A percentile compares a stretch with the other conserved stretches of the same genome.
phyloP scores from a whole-genome alignment of 164 flowering plant genomes.

The Kalanchoe fedtschenkoi region DNA sequence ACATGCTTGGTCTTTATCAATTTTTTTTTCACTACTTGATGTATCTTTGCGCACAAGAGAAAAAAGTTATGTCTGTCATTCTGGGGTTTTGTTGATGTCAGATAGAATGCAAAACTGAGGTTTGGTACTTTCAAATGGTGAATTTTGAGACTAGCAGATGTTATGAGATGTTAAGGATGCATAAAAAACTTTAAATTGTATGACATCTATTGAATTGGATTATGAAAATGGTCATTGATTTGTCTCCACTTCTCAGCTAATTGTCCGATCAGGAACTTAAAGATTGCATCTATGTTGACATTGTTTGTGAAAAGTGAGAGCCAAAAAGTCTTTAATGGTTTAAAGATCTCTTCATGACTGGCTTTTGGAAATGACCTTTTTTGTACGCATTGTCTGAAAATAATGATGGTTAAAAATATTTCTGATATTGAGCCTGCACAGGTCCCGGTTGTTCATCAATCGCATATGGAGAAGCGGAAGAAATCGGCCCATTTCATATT shows the following conservation, averaged over 20 bases:
- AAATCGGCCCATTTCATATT: conserved; percentile 91
- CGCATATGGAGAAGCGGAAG: conserved; percentile 84
- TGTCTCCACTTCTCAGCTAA: too few relatives aligned
- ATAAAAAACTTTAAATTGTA: not conserved
- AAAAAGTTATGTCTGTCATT: too few relatives aligned
- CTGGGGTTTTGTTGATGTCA: too few relatives aligned
- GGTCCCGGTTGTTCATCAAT: conserved; percentile 98
- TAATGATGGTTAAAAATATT: conserved; percentile 4
- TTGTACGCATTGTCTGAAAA: not conserved
- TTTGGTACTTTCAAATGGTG: not conserved
- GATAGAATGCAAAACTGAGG: too few relatives aligned
- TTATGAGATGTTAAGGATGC: not conserved
- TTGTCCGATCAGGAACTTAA: too few relatives aligned
- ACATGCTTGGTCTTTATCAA: not conserved
- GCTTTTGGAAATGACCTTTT: too few relatives aligned
- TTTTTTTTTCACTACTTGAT: too few relatives aligned
- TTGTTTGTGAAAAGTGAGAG: too few relatives aligned
- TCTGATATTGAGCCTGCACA: conserved; percentile 12
- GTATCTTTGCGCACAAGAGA: too few relatives aligned
- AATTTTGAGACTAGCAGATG: not conserved
- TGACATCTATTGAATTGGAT: not conserved
- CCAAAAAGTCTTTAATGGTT: too few relatives aligned
- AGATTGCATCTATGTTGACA: too few relatives aligned
- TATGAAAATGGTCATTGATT: not conserved
- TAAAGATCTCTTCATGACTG: too few relatives aligned